Conservation (phyloP, 768 basidiomycete species). For the Krasilnikovozyma curviuscula region DNA sequence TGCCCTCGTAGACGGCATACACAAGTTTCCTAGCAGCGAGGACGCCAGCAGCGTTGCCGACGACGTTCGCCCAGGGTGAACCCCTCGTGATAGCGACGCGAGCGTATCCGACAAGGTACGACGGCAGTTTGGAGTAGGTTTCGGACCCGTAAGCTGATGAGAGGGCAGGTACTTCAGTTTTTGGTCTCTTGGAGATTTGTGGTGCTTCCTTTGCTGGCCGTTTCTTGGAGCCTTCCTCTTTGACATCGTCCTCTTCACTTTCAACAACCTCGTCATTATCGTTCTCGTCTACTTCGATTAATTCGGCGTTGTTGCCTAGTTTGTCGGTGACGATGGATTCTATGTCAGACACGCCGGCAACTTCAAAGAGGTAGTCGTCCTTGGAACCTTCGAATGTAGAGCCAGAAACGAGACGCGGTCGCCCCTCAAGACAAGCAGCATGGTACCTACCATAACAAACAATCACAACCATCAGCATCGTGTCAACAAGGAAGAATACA, state of each 20-base stretch:
- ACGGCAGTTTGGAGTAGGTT: not conserved
- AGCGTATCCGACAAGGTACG: not conserved
- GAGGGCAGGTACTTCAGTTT: not conserved
- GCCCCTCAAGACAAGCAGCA: not conserved
- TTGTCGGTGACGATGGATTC: not conserved
- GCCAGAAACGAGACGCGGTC: not conserved
- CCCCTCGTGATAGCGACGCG: conserved; percentile 1
- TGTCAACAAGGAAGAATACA: not conserved
- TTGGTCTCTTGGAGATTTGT: not conserved
- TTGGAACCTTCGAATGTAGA: no score
- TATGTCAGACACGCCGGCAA: not conserved
- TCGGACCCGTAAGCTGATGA: no score
- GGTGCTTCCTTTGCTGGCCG: not conserved
- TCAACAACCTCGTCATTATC: not conserved
- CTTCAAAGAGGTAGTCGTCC: not conserved
- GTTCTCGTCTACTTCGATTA: no score
- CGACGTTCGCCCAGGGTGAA: not conserved
- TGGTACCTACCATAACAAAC: not conserved
- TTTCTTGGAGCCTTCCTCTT: not conserved
- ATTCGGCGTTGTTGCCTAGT: not conserved
- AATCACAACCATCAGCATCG: not conserved
- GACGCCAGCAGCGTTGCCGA: not conserved
- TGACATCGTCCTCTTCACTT: not conserved
- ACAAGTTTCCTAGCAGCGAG: not conserved
- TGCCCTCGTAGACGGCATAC: not conserved